Conservation (phyloP, 2,329 filamentous ascomycete species). For the Exophiala spinifera region DNA sequence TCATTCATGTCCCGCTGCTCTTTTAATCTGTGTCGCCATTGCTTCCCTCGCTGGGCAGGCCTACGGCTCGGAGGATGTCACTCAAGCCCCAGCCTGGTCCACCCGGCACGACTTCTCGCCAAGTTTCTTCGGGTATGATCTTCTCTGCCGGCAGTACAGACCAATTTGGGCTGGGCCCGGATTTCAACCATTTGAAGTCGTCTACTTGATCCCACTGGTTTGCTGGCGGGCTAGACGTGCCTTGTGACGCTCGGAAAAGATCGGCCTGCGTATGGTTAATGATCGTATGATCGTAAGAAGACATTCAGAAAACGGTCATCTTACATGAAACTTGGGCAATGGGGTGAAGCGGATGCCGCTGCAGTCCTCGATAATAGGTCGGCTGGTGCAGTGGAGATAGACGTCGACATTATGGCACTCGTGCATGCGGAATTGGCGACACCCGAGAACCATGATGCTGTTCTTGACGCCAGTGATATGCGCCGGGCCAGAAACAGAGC, state of each 20-base stretch:
- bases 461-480: constrained; percentile 75
- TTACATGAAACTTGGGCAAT: constrained; percentile 52
- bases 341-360: constrained; percentile 72
- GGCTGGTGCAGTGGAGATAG: constrained; percentile 76
- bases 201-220: constrained; percentile 90
- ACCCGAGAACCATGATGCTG: constrained; percentile 68
- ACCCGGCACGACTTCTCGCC: constrained; percentile 66
- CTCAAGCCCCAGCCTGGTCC: constrained; percentile 60
- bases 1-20: too few relatives aligned
- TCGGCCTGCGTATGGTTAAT: constrained; percentile 13
- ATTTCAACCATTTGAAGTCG: constrained; percentile 96
- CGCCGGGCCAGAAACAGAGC: constrained; percentile 72
- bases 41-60: constrained; percentile 3
- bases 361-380: constrained; percentile 94
- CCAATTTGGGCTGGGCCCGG: constrained; percentile 82
- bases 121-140: constrained; percentile 60
- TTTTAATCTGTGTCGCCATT: constrained; percentile 2
- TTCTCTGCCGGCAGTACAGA: constrained; percentile 61
- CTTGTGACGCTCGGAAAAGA: constrained; percentile 27
- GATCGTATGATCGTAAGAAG: not conserved
- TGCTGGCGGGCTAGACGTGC: constrained; percentile 5
- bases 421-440: constrained; percentile 90
- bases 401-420: constrained; percentile 77
- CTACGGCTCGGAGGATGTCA: constrained; percentile 57
- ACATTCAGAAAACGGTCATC: not conserved